Conservation (phyloP, 139 green algal species). For the Chlamydomonas sp. region DNA sequence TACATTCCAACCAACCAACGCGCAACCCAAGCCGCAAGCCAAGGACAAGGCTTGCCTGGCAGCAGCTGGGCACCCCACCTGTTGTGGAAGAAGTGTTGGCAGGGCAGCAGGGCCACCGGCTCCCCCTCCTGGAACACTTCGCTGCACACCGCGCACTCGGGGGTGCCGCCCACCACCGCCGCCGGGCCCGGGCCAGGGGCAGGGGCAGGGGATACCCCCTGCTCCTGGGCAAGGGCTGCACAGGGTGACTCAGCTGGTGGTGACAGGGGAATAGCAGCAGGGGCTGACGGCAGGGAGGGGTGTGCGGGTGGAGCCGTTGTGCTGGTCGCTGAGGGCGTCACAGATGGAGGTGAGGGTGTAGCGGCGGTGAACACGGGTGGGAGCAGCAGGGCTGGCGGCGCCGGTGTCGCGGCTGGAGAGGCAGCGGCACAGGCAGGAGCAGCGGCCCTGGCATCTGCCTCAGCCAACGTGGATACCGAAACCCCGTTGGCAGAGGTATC, state of each 20-base stretch:
- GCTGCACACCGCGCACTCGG: constrained; percentile 37
- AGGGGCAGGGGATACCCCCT: not conserved
- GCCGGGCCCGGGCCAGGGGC: not conserved
- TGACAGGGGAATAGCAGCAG: not conserved
- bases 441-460: too few species aligned
- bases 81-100: constrained; percentile 25
- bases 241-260: not conserved
- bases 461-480: too few species aligned
- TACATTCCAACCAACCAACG: not conserved
- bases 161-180: not conserved
- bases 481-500: too few species aligned
- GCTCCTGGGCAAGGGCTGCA: not conserved
- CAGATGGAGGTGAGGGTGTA: not conserved
- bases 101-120: constrained; percentile 23
- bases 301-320: not conserved
- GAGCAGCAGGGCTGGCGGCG: not conserved
- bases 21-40: not conserved
- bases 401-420: too few species aligned
- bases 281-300: not conserved
- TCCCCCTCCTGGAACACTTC: constrained; percentile 16
- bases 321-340: not conserved
- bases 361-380: not conserved
- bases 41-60: not conserved
- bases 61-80: not conserved
- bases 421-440: too few species aligned